Evolutionary conservation across 75 land plant genomes (phyloP).

Genomic region (Selaginella tamariscina): DNA sequence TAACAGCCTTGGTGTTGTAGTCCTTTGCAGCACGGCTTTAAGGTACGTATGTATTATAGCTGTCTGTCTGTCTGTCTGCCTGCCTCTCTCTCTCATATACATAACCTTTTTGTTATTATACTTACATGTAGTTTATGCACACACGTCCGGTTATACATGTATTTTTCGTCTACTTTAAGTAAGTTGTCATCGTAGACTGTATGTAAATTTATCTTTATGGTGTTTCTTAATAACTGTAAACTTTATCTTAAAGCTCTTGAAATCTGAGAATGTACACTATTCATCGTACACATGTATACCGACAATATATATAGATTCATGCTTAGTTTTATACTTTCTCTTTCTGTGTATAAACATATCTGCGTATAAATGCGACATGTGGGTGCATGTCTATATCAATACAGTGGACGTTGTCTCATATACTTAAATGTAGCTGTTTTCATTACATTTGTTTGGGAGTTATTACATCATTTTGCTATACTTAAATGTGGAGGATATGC

Average conservation of each 20-base stretch:
- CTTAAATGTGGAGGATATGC: background rate
- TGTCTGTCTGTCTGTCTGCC: no score
- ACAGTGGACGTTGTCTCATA: background rate
- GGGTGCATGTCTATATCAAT: background rate
- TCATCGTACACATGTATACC: no score
- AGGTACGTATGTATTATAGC: conserved; percentile 31
- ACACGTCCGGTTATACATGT: background rate
- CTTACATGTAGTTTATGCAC: no score
- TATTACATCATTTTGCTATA: background rate
- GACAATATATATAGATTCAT: no score
- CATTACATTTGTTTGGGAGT: background rate
- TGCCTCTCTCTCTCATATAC: no score
- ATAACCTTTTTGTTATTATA: no score
- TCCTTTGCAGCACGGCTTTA: conserved; percentile 55
- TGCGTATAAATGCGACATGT: background rate
- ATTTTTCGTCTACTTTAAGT: background rate
- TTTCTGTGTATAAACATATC: background rate
- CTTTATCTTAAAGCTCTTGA: background rate
- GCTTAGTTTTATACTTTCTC: background rate
- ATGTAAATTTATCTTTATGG: background rate
- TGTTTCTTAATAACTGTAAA: background rate
- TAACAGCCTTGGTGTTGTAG: conserved; percentile 65
- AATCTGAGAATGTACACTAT: background rate
- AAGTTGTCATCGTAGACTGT: background rate
- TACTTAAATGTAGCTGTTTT: background rate